A percentile compares a stretch with the other conserved stretches of the same genome.
phyloP scores from a whole-genome alignment of 1,284 basidiomycete species.

The Boletellus sp. region DNA sequence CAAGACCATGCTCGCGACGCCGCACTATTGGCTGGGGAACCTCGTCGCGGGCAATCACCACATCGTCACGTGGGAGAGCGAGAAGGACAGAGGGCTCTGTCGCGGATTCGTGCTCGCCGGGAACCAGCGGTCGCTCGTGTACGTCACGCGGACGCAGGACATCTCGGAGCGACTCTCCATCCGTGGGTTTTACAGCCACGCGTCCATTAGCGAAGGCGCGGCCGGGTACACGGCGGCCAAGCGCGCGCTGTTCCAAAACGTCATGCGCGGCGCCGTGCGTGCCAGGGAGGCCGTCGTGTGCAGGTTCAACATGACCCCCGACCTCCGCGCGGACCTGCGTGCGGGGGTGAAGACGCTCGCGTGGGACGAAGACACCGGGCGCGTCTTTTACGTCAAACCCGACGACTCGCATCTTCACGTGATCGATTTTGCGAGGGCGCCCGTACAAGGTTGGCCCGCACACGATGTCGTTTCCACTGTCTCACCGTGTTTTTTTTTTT shows the following conservation, averaged over 20 bases:
- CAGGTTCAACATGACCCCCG: constrained; percentile 20
- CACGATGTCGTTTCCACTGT: not conserved
- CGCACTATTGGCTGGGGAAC: constrained; percentile 30
- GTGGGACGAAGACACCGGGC: constrained; percentile 45
- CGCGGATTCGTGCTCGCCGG: constrained; percentile 45
- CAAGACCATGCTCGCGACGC: constrained; percentile 20
- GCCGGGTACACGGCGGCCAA: constrained; percentile 16
- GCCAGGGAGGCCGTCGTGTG: constrained; percentile 22
- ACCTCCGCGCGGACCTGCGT: constrained; percentile 21
- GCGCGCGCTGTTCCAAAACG: constrained; percentile 16
- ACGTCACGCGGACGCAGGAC: constrained; percentile 36
- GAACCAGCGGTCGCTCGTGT: constrained; percentile 47
- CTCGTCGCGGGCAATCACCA: constrained; percentile 27
- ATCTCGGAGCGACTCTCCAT: constrained; percentile 32
- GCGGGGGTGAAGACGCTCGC: constrained; percentile 32
- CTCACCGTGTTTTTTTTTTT: not conserved
- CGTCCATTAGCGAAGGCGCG: constrained; percentile 14
- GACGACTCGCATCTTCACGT: constrained; percentile 31
- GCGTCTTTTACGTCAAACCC: constrained; percentile 36
- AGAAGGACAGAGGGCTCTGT: constrained; percentile 25
- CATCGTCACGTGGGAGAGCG: constrained; percentile 30
- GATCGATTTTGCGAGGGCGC: constrained; percentile 39
- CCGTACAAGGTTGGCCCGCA: constrained; percentile 33
- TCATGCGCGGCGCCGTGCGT: constrained; percentile 17
- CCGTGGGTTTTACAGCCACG: constrained; percentile 36